Base-by-base conservation (phyloP, 73 alveolate species). In the Paramecium sonneborni region DNA sequence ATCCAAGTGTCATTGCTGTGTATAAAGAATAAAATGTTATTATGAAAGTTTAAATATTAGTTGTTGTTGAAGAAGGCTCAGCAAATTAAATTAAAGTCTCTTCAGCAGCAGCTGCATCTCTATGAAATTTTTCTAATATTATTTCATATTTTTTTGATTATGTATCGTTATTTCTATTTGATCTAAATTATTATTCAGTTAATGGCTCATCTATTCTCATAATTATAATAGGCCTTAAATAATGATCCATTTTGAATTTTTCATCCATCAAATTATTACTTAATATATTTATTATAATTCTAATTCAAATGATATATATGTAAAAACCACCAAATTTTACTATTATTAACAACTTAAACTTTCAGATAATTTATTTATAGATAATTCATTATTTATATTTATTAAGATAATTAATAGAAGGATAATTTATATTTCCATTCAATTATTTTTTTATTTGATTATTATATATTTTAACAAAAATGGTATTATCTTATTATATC, bases 1-100 rank as follows among this genome's bases (percentile, higher is more conserved):
- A 79, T 5, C 74, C 90, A 9, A 79, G 74, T 20, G 90, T 79
- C 90, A 79, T 79, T 10, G 90, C 90, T 2, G 90, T 79, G 21
- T 79, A 79, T 2, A 79, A 76, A 9, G 90, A 79, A 79, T 79
- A 79, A 39, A 79, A 79, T 79, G 90, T 43, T 15, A 79, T 79
- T n/a, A 44, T 79, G 34, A 79, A 79, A 37, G 90, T 41, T 24
- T 79, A 14, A 23, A 79, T 46, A n/a, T 79, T 79, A 1, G 69
- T 23, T 3, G 90, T 79, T 18, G 55, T 79, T 10, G 90, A 79
- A 44, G 26, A n/a, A 1, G 90, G 90, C 90, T 79, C 90, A 1
- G 90, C 90, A 30, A 79, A 30, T 41, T 79, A 32, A 1, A 79
- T 79, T 8, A 79, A 39, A 1, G 37, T 44, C 12, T 38, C 41